Conservation (phyloP, 108 stramenopile genomes). For the Schizochytrium sp. region DNA sequence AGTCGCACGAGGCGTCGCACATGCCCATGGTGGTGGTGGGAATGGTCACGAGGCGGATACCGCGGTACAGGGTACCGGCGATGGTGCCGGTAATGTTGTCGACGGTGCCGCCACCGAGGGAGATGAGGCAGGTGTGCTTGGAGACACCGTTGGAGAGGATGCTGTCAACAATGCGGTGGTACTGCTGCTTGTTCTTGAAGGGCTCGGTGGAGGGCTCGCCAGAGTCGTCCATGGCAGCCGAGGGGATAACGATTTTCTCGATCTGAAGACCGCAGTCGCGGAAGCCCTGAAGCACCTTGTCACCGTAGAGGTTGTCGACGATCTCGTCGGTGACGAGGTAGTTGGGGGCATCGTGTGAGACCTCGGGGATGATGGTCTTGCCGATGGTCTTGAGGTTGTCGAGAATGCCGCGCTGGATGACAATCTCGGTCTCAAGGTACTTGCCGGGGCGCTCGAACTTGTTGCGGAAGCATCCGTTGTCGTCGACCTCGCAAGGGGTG, state of each 20-base stretch:
- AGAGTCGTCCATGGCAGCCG: slow-evolving; percentile 26
- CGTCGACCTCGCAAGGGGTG: slow-evolving; percentile 17
- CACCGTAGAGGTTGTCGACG: slow-evolving; percentile 27
- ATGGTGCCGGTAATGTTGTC: slow-evolving; percentile 31
- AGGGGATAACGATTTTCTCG: slow-evolving; percentile 31
- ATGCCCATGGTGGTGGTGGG: slow-evolving; percentile 36
- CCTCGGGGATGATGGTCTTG: slow-evolving; percentile 19
- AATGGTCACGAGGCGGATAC: slow-evolving; percentile 31
- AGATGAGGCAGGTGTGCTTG: slow-evolving; percentile 37
- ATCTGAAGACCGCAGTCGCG: slow-evolving; percentile 24
- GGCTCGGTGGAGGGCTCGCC: slow-evolving; percentile 34
- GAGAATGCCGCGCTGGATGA: slow-evolving; percentile 33
- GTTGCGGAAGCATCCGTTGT: slow-evolving; percentile 31
- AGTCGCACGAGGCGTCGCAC: slow-evolving; percentile 36
- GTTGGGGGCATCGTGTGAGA: slow-evolving; percentile 30
- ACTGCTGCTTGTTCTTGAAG: slow-evolving; percentile 25
- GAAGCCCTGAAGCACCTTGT: slow-evolving; percentile 31
- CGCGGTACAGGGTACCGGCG: slow-evolving; percentile 32
- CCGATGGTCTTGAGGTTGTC: slow-evolving; percentile 19
- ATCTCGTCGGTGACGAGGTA: slow-evolving; percentile 35
- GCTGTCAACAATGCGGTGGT: background rate
- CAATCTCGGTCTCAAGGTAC: slow-evolving; percentile 28
- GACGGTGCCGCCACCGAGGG: slow-evolving; percentile 36
- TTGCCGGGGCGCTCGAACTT: slow-evolving; percentile 26
- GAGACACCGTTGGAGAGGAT: slow-evolving; percentile 24